phyloP scores from a whole-genome alignment of 1,284 basidiomycete genomes.

The Boletellus sp. region DNA sequence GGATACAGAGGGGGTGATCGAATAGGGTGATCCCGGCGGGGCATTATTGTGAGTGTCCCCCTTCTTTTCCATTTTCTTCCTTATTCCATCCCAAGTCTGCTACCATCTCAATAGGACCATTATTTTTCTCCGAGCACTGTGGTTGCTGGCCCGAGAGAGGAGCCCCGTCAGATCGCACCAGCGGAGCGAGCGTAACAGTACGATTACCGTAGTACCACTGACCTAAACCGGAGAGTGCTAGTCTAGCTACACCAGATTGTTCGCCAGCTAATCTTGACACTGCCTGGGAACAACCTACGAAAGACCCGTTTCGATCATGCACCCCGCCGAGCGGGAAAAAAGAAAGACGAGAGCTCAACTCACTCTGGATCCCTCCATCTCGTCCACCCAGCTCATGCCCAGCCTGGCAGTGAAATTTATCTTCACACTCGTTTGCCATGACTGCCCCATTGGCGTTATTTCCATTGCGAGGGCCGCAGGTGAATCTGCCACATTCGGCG shows the following conservation, averaged over 20 bases:
- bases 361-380: slow-evolving; percentile 94
- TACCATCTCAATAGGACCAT: too few relatives aligned
- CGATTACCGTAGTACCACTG: too few relatives aligned
- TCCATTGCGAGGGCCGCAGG: slow-evolving; percentile 56
- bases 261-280: slow-evolving; percentile 94
- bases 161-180: too few relatives aligned
- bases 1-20: too few relatives aligned
- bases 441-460: neutral
- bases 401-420: slow-evolving; percentile 85
- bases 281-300: slow-evolving; percentile 86
- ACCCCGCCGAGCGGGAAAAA: neutral
- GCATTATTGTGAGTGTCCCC: too few relatives aligned
- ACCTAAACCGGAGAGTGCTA: too few relatives aligned
- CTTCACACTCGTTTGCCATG: slow-evolving; percentile 55
- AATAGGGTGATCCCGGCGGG: too few relatives aligned
- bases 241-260: slow-evolving; percentile 82
- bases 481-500: slow-evolving; percentile 95
- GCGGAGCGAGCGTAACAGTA: too few relatives aligned
- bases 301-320: neutral
- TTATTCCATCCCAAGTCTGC: too few relatives aligned
- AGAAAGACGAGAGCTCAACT: slow-evolving; percentile 50
- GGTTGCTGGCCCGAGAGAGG: too few relatives aligned
- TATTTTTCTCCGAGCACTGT: too few relatives aligned
- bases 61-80: too few relatives aligned
- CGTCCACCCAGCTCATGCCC: slow-evolving; percentile 98